Percentiles rank a stretch among this genome's conserved stretches.
Conservation (phyloP, 495 filamentous ascomycete genomes). For the Chaetomium fimeti region DNA sequence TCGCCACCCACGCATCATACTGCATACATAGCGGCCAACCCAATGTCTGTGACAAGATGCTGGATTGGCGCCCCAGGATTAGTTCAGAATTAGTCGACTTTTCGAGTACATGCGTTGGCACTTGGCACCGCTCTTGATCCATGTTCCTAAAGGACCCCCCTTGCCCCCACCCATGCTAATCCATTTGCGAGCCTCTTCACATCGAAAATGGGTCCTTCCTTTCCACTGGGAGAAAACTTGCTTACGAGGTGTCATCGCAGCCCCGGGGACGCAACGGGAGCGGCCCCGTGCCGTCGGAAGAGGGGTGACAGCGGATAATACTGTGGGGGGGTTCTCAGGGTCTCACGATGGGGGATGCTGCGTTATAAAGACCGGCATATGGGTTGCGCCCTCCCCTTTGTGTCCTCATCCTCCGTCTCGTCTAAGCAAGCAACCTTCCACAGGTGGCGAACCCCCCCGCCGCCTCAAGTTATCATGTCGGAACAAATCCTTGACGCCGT, state of each 20-base stretch:
- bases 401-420: neutral
- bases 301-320: neutral
- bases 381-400: too few species aligned
- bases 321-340: neutral
- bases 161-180: neutral
- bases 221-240: neutral
- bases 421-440: neutral
- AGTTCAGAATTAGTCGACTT: too few species aligned
- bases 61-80: neutral
- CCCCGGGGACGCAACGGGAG: neutral
- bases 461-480: neutral
- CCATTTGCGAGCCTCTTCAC: neutral
- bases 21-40: too few species aligned
- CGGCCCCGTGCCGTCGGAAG: neutral
- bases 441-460: neutral
- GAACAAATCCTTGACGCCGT: neutral
- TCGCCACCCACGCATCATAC: too few species aligned
- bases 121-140: neutral
- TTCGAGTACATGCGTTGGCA: neutral
- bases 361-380: too few species aligned
- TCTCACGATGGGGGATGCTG: too few species aligned
- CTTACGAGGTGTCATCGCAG: neutral
- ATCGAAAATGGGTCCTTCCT: too few species aligned
- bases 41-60: neutral
- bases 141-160: neutral